A percentile compares a stretch with the other conserved stretches of the same genome.
phyloP scores from a whole-genome alignment of 2,329 filamentous ascomycete genomes.

The Talaromyces sp. region DNA sequence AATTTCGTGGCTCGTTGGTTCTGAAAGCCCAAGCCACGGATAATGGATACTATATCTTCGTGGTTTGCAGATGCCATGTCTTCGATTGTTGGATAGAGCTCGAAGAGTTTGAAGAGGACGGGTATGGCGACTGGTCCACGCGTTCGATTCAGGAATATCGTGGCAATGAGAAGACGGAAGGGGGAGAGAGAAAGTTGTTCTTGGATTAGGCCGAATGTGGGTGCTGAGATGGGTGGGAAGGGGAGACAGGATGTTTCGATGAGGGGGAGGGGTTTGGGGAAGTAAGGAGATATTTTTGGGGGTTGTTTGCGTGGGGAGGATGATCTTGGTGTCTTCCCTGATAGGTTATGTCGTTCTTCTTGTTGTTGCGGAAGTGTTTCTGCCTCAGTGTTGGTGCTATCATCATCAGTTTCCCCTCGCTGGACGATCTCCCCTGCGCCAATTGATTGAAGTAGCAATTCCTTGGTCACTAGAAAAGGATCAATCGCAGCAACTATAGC shows the following conservation, averaged over 20 bases:
- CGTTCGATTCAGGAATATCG: conserved; percentile 82
- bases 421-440: too few relatives aligned
- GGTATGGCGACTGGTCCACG: conserved; percentile 71
- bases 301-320: conserved; percentile 19
- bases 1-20: conserved; percentile 65
- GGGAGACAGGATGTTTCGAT: conserved; percentile 46
- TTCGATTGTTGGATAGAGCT: conserved; percentile 63
- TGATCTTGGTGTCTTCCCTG: neutral
- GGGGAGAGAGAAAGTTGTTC: conserved; percentile 72
- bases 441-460: neutral
- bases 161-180: conserved; percentile 76
- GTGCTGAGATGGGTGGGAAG: conserved; percentile 64
- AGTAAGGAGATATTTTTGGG: conserved; percentile 43
- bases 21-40: conserved; percentile 68
- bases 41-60: conserved; percentile 59
- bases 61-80: conserved; percentile 58
- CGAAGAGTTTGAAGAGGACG: conserved; percentile 66
- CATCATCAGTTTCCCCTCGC: neutral
- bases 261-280: conserved; percentile 29
- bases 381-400: neutral
- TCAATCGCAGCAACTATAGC: neutral
- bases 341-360: neutral
- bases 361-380: neutral
- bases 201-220: conserved; percentile 75
- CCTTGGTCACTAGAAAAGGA: neutral